Conservation (phyloP, 306 rosid species). For the Dryas octopetala region DNA sequence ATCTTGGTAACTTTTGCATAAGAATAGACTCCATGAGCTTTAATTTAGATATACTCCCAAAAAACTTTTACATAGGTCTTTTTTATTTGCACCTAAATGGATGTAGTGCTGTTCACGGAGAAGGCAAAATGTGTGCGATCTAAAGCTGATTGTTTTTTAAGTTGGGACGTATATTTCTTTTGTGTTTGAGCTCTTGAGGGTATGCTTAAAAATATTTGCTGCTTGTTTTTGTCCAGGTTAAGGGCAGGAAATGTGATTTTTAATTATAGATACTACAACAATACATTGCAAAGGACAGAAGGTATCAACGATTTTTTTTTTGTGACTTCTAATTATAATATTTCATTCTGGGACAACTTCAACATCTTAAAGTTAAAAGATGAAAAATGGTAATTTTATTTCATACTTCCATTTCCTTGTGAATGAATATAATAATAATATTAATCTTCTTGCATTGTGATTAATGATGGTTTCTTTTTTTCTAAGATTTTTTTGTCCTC, state of each 20-base stretch:
- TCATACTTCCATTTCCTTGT: background rate
- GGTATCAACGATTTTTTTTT: slow-evolving; percentile 43
- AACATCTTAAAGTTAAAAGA: background rate
- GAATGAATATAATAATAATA: background rate
- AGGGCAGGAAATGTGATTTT: slow-evolving; percentile 71
- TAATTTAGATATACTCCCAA: background rate
- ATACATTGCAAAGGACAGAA: slow-evolving; percentile 65
- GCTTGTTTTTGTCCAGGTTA: slow-evolving; percentile 59
- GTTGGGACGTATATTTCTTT: background rate
- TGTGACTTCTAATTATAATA: background rate
- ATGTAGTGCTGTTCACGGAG: background rate
- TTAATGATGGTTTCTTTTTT: slow-evolving; percentile 5
- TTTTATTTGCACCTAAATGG: background rate
- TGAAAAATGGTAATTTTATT: background rate
- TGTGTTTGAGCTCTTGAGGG: background rate
- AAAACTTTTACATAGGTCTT: background rate
- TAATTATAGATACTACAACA: slow-evolving; percentile 72
- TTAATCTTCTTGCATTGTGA: background rate
- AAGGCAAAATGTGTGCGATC: background rate
- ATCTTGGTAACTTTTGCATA: background rate
- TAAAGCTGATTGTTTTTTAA: background rate
- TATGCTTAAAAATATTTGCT: slow-evolving; percentile 28
- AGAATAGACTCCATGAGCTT: background rate
- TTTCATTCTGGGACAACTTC: background rate
- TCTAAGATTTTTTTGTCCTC: background rate